Base-by-base conservation (phyloP, 441 rosid genomes). In the Biscutella laevigata region DNA sequence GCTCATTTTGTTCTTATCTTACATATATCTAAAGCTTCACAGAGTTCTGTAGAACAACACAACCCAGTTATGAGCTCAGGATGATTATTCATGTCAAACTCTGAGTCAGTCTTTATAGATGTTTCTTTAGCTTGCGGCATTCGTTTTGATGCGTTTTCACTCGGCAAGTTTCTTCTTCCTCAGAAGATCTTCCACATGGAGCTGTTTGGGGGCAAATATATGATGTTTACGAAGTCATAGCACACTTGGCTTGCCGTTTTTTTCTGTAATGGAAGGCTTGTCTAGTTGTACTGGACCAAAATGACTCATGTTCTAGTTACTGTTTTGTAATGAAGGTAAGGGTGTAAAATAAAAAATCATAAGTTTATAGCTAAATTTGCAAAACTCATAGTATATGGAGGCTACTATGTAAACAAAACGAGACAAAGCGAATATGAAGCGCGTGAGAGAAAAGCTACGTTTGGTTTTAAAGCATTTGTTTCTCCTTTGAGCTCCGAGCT, bases 121-220 rank as follows among this genome's bases (percentile, higher is more conserved):
- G 25, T 29, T 47, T n/a, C 26, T n/a, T 28, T 28, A 62, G 48
- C 41, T 14, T 36, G 40, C 32, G 14, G 20, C 35, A 10, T 35
- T 19, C 60, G 7, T 43, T n/a, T 42, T 14, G 6, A 6, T 26
- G 21, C 7, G 32, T 19, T 10, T 55, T 66, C 46, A 59, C 54
- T 59, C 40, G 40, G 46, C 24, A 45, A 39, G 54, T 66, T 45
- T 60, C 69, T 77, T 78, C 61, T 72, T 82, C 59, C 90, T 72
- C 38, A 87, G 62, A 15, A 87, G 78, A 51, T 71, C 70, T 42
- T 78, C 82, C 53, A 87, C 62, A 61, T 77, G 71, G 36, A 87
- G 84, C 21, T 56, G n/a, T n/a, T n/a, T n/a, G n/a, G n/a, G n/a
- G n/a, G n/a, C n/a, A n/a, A n/a, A n/a, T n/a, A n/a, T n/a, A n/a